A percentile compares a stretch with the other conserved stretches of the same genome.
phyloP scores from a whole-genome alignment of 495 filamentous ascomycete species.

The Penicillium longicatenatum region DNA sequence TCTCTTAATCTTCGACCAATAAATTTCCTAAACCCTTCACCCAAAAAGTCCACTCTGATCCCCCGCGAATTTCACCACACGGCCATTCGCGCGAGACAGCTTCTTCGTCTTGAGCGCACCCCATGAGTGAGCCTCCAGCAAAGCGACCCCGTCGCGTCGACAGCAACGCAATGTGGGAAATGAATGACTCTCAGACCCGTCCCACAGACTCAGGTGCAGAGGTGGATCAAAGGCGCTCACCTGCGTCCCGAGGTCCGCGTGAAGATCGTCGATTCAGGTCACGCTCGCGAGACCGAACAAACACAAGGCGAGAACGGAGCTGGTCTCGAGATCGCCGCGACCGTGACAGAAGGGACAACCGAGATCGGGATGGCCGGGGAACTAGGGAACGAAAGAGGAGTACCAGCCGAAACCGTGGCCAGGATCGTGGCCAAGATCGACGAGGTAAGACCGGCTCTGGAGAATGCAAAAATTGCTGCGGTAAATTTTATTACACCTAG shows the following conservation, averaged over 20 bases:
- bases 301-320: slow-evolving; percentile 43
- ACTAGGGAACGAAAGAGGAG: slow-evolving; percentile 47
- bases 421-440: slow-evolving; percentile 41
- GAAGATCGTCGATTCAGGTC: slow-evolving; percentile 47
- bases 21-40: not conserved
- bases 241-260: slow-evolving; percentile 29
- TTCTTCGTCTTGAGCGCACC: slow-evolving; percentile 18
- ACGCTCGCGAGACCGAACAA: slow-evolving; percentile 44
- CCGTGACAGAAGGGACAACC: slow-evolving; percentile 36
- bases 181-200: slow-evolving; percentile 35
- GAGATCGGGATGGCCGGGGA: slow-evolving; percentile 43
- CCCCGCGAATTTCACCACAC: not conserved
- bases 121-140: slow-evolving; percentile 55
- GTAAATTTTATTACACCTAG: not conserved
- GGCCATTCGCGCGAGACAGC: slow-evolving; percentile 16
- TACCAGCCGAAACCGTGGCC: slow-evolving; percentile 47
- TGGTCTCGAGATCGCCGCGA: slow-evolving; percentile 50
- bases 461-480: not conserved
- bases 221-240: slow-evolving; percentile 40
- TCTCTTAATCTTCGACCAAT: not conserved
- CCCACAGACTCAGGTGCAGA: slow-evolving; percentile 35
- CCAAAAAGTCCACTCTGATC: too few species aligned
- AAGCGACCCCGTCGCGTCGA: slow-evolving; percentile 57
- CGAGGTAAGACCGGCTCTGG: slow-evolving; percentile 37
- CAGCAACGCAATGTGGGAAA: slow-evolving; percentile 57